phyloP scores from a whole-genome alignment of 805 yeast genomes.

The Yueomyces sp. region DNA sequence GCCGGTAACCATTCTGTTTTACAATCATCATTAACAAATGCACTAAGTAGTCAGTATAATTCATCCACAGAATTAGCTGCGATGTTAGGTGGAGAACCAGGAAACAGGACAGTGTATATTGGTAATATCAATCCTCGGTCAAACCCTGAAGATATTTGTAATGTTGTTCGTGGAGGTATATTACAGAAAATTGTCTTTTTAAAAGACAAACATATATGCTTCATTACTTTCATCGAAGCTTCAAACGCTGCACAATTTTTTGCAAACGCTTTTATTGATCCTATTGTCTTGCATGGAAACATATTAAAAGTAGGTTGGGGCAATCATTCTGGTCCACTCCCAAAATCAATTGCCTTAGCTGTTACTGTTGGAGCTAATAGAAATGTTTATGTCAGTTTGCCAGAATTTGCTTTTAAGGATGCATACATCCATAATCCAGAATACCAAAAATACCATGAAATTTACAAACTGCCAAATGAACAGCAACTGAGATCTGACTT shows the following conservation, averaged over 20 bases:
- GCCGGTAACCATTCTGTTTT: too few relatives aligned
- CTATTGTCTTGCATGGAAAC: slow-evolving; percentile 46
- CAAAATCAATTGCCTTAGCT: slow-evolving; percentile 41
- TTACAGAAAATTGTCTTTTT: slow-evolving; percentile 44
- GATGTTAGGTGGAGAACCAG: slow-evolving; percentile 24
- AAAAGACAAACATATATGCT: slow-evolving; percentile 45
- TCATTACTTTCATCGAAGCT: slow-evolving; percentile 55
- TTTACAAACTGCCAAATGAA: slow-evolving; percentile 31
- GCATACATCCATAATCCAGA: slow-evolving; percentile 21
- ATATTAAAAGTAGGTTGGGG: slow-evolving; percentile 62
- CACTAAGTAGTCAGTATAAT: slow-evolving; percentile 16
- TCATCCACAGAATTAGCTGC: slow-evolving; percentile 19
- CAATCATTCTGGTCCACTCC: slow-evolving; percentile 49
- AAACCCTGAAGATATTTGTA: slow-evolving; percentile 60
- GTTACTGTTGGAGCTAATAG: slow-evolving; percentile 66
- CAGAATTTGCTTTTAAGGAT: slow-evolving; percentile 29
- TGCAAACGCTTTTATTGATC: slow-evolving; percentile 44
- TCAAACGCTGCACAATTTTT: slow-evolving; percentile 53
- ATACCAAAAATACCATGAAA: slow-evolving; percentile 18
- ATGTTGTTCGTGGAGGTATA: slow-evolving; percentile 66
- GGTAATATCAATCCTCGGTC: slow-evolving; percentile 55
- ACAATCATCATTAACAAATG: slow-evolving; percentile 9
- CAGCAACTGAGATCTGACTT: slow-evolving; percentile 46
- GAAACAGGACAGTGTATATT: slow-evolving; percentile 57
- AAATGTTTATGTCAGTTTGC: slow-evolving; percentile 60